Evolutionary conservation across 805 yeast species (phyloP), one percentile per base, ranked within the genome.

Genomic region (Wickerhamiella occidentalis): DNA sequence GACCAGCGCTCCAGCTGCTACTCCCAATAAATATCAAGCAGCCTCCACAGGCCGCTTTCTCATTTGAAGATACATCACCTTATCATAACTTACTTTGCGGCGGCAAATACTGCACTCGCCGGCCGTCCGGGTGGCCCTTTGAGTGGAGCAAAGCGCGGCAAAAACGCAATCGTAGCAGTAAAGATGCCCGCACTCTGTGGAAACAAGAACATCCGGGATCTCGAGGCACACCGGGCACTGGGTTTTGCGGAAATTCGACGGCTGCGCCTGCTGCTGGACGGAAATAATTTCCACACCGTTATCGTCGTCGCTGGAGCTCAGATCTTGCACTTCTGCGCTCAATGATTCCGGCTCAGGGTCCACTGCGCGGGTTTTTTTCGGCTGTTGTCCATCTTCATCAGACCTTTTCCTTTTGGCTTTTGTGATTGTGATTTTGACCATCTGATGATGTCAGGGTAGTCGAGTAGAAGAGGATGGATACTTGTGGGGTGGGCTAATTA

Each of bases 71-170:
- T 53, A 58, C 8, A 49, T 42, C n/a, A 65, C 56, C 6, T 52
- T 47, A 40, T 52, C 59, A 49, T 62, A 64, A 2, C 36, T 45
- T 1, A 66, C 64, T 28, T 51, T 51, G 25, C 59, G 51, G 6
- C 69, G 58, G 49, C 70, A 66, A 11, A 66, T 55, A 9, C 64
- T 57, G 58, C 70, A 66, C 25, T 52, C 60, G n/a, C 69, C 69
- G 1, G 25, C 36, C 1, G 49, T 35, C 6, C 46, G 40, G 2
- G 61, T 61, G 17, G 68, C 59, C 7, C 56, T 38, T 1, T 51
- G 45, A 1, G 60, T 47, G 6, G 65, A 55, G 5, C 58, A 37
- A 13, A 67, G 55, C 9, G 68, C 68, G 29, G 54, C 50, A 48
- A 58, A 62, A 1, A 66, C 55, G 50, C 70, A 66, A 28, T 64